Evolutionary conservation across 345 rosid genomes (phyloP).

Genomic region (Viola odorata): DNA sequence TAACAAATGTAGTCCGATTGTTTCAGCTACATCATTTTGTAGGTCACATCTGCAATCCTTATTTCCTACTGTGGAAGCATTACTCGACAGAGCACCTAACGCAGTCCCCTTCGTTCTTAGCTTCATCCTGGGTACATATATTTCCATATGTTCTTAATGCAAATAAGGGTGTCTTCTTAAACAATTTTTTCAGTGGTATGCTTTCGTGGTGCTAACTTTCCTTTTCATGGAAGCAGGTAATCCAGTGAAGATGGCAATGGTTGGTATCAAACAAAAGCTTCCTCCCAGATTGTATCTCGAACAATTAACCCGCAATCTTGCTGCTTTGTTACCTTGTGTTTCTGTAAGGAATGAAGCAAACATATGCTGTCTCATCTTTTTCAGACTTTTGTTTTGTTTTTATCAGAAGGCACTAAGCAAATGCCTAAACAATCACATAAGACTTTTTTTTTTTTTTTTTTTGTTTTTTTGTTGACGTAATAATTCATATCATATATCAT

Average conservation of each 20-base stretch:
- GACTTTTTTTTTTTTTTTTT: no score
- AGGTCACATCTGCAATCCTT: conserved; percentile 70
- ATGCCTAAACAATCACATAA: no score
- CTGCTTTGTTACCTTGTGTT: conserved; percentile 49
- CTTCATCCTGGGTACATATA: conserved; percentile 54
- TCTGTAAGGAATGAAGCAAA: conserved; percentile 40
- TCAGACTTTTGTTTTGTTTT: no score
- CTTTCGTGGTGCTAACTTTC: neutral
- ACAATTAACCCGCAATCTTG: conserved; percentile 48
- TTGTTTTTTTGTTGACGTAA: no score
- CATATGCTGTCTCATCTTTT: no score
- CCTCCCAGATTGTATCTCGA: conserved; percentile 39
- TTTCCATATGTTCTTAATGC: neutral
- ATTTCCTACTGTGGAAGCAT: conserved; percentile 56
- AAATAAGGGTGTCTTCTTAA: no score
- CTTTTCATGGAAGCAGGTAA: conserved; percentile 45
- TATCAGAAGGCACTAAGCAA: neutral
- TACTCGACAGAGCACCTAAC: conserved; percentile 55
- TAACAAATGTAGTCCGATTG: conserved; percentile 20
- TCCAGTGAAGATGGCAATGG: conserved; percentile 70
- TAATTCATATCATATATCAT: no score
- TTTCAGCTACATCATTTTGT: conserved; percentile 74
- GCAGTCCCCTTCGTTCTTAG: conserved; percentile 63
- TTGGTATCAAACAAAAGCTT: conserved; percentile 43
- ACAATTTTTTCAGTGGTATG: no score